phyloP scores from a whole-genome alignment of 2,329 filamentous ascomycete genomes.

The Fusarium praegraminearum region DNA sequence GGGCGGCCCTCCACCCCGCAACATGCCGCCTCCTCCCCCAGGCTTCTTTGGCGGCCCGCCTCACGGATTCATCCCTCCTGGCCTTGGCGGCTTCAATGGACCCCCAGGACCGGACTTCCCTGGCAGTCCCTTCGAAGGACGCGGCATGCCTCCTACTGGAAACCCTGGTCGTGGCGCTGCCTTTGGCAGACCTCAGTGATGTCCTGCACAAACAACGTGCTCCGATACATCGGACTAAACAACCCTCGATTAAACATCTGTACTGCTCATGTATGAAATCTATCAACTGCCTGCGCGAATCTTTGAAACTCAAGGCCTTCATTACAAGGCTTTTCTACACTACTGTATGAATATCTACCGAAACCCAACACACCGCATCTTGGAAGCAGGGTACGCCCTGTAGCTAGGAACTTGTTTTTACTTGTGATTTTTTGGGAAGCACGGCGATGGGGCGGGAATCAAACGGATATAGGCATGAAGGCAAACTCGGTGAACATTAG shows the following conservation, averaged over 20 bases:
- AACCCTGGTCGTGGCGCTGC: slow-evolving; percentile 51
- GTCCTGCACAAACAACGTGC: not conserved
- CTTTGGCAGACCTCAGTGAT: slow-evolving; percentile 50
- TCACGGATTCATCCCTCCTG: slow-evolving; percentile 66
- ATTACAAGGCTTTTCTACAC: slow-evolving; percentile 11
- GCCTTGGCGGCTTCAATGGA: slow-evolving; percentile 68
- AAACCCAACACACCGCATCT: slow-evolving; percentile 34
- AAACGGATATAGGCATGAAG: slow-evolving; percentile 44
- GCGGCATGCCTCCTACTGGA: slow-evolving; percentile 66
- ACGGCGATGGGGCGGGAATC: slow-evolving; percentile 43
- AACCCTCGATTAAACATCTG: slow-evolving; percentile 9
- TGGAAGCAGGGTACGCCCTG: slow-evolving; percentile 35
- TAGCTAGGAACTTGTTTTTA: slow-evolving; percentile 40
- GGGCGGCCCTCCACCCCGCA: slow-evolving; percentile 64
- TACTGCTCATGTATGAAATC: slow-evolving; percentile 40
- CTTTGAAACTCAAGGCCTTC: slow-evolving; percentile 18
- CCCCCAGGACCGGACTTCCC: slow-evolving; percentile 61
- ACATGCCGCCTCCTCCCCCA: slow-evolving; percentile 67
- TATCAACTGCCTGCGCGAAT: slow-evolving; percentile 32
- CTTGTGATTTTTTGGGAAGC: slow-evolving; percentile 42
- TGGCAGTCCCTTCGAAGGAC: slow-evolving; percentile 65
- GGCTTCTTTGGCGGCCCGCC: slow-evolving; percentile 67
- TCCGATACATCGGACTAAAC: slow-evolving; percentile 2
- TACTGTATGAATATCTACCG: slow-evolving; percentile 39
- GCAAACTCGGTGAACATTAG: slow-evolving; percentile 44